These are phyloP conservation scores for Backusella sp. DNA, from an alignment of 192 early-diverging fungal species.

Conservation along the genomic window DNA sequence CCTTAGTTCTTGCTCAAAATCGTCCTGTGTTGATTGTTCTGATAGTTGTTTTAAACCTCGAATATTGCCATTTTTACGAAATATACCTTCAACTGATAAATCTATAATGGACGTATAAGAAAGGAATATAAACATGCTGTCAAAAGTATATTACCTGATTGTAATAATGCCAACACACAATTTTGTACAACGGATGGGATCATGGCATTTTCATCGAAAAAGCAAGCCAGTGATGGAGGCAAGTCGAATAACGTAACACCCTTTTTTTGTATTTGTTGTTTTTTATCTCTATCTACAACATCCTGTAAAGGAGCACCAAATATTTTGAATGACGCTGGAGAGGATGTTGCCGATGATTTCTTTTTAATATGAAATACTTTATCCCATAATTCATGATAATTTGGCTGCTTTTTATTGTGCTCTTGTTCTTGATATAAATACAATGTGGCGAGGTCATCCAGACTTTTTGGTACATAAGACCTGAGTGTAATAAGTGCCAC, in stretches of 20 bases:
- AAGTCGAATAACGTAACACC: constrained; percentile 1
- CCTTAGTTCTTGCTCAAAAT: constrained; percentile 31
- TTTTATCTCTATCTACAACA: not conserved
- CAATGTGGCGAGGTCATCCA: constrained; percentile 20
- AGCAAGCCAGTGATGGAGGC: constrained; percentile 11
- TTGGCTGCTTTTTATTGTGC: not conserved
- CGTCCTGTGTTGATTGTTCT: constrained; percentile 66
- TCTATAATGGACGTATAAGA: constrained; percentile 39
- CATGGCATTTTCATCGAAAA: constrained; percentile 59
- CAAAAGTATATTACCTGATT: constrained; percentile 56
- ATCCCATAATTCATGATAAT: constrained; percentile 12
- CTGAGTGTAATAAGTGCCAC: constrained; percentile 74
- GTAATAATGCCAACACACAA: constrained; percentile 71
- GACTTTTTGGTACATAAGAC: constrained; percentile 45
- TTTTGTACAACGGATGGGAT: constrained; percentile 86
- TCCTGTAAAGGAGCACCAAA: constrained; percentile 11
- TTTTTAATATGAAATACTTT: constrained; percentile 17
- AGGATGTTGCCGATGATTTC: not conserved
- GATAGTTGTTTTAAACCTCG: constrained; percentile 80
- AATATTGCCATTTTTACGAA: constrained; percentile 98
- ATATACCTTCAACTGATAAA: constrained; percentile 90
- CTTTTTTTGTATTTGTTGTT: not conserved
- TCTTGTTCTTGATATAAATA: not conserved
- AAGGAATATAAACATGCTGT: not conserved
- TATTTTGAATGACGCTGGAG: not conserved